Base-by-base conservation (phyloP, 2,329 filamentous ascomycete species). In the Dendrostoma leiphaemia region DNA sequence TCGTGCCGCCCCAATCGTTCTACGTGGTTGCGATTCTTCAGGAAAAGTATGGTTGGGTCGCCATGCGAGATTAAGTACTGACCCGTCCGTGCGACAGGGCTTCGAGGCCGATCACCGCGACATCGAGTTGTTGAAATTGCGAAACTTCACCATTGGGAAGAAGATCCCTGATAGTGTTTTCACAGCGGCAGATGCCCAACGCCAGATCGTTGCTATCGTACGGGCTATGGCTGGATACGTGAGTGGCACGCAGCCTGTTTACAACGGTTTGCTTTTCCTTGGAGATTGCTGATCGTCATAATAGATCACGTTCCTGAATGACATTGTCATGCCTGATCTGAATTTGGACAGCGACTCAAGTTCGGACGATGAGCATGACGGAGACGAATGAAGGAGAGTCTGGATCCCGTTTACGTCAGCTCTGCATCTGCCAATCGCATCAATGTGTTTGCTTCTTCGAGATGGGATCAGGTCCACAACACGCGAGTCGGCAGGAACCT, bases 81-180 rank as follows among this genome's bases (percentile, higher is more conserved):
- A 51, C 32, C 48, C 10, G 10, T 28, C 15, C 3, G 7, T n/a
- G 10, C 12, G 21, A 26, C 65, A 93, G 88, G 90, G 89, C 44
- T 96, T 89, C 66, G 75, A 83, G 41, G 79, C 81, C 19, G 85
- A 89, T 54, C 89, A 96, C 66, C 75, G 81, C 38, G 88, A 96
- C 62, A 91, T 96, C 64, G 84, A 86, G 52, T 78, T 97, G 49
- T 77, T 96, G 52, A 88, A 91, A 63, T 77, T 97, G 65, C 82
- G 85, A 57, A 94, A 86, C 68, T 96, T 88, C 67, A 92, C 88
- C 0, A 71, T 95, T 21, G 80, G 83, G 34, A 84, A 78, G 56
- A 83, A 84, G 65, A 13, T 96, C 32, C 68, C 78, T 12, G 90
- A 92, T 63, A 70, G 77, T 9, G 76, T 89, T 45, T 76, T 96